phyloP scores from a whole-genome alignment of 192 early-diverging fungal genomes.

The Podila verticillata region DNA sequence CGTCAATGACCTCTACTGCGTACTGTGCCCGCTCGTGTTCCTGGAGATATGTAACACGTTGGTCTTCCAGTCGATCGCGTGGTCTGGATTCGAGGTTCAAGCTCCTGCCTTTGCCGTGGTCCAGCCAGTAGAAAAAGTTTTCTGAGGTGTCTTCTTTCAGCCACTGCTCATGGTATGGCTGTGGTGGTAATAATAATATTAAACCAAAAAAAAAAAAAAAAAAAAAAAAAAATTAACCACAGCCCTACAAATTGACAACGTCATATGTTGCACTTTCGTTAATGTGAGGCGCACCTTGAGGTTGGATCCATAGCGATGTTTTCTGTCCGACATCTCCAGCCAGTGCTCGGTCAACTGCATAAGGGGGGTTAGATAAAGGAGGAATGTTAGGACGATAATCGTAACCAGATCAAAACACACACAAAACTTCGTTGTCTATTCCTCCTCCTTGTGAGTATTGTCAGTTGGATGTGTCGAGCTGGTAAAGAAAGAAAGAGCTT shows the following conservation, averaged over 20 bases:
- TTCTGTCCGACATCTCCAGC: conserved; percentile 52
- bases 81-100: conserved; percentile 32
- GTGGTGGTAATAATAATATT: neutral
- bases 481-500: no score
- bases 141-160: conserved; percentile 40
- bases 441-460: no score
- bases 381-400: neutral
- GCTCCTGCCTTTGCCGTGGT: conserved; percentile 46
- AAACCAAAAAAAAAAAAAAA: neutral
- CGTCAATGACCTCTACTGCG: conserved; percentile 41
- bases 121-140: conserved; percentile 58
- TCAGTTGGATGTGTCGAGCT: no score
- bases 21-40: conserved; percentile 44
- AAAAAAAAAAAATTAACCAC: neutral
- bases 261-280: neutral
- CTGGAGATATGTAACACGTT: conserved; percentile 47
- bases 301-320: conserved; percentile 56
- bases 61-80: conserved; percentile 32
- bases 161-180: conserved; percentile 54
- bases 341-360: conserved; percentile 51
- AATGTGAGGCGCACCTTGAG: conserved; percentile 38
- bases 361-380: neutral
- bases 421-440: neutral
- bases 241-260: neutral
- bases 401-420: neutral